Conservation (phyloP, 345 rosid species). For the Gossypium sturtianum region DNA sequence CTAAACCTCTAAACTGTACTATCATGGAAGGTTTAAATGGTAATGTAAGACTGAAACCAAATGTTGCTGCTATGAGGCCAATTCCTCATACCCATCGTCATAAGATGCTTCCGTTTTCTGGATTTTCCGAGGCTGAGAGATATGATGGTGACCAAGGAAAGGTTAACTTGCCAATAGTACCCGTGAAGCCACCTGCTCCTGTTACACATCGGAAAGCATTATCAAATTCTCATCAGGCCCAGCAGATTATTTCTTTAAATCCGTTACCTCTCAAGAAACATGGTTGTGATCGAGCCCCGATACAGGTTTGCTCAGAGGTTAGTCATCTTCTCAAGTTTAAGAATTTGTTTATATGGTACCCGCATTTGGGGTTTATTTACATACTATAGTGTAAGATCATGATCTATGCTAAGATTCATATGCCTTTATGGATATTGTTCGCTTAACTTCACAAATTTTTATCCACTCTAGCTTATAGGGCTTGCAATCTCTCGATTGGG, state of each 20-base stretch:
- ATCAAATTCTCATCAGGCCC: conserved; percentile 78
- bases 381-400: not conserved
- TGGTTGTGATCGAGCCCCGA: conserved; percentile 93
- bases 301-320: conserved; percentile 96
- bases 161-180: conserved; percentile 50
- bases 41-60: conserved; percentile 38
- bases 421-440: not conserved
- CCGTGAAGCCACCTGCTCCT: conserved; percentile 65
- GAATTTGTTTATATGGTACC: not conserved
- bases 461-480: conserved; percentile 2
- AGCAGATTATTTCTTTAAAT: conserved; percentile 84
- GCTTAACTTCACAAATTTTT: not conserved
- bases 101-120: conserved; percentile 77
- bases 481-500: not conserved
- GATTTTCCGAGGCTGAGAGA: conserved; percentile 64
- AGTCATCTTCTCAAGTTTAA: conserved; percentile 9
- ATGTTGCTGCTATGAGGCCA: conserved; percentile 82
- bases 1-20: conserved; percentile 29
- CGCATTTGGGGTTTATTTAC: not conserved
- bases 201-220: conserved; percentile 63
- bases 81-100: conserved; percentile 74
- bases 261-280: conserved; percentile 96
- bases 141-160: conserved; percentile 68
- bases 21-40: conserved; percentile 49
- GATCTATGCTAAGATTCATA: not conserved